Percentiles rank a stretch among this genome's conserved stretches.
Conservation (phyloP, 2,329 filamentous ascomycete genomes). For the Colletotrichum camelliae region DNA sequence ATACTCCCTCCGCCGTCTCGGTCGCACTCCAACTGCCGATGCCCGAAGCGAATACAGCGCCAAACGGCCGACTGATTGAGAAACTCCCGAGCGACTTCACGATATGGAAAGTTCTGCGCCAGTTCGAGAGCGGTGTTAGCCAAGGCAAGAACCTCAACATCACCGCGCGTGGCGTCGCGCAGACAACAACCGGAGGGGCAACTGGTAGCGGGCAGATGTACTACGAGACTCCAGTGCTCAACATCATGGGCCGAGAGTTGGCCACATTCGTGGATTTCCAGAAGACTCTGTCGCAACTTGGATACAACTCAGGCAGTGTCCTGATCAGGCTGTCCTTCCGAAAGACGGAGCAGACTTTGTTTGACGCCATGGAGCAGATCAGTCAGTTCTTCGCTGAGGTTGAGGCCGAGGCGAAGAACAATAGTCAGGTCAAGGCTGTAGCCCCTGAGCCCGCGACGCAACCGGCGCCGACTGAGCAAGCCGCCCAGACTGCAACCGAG, state of each 20-base stretch:
- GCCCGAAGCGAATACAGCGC: constrained; percentile 66
- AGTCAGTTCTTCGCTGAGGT: constrained; percentile 72
- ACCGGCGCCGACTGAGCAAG: constrained; percentile 14
- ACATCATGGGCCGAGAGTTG: constrained; percentile 82
- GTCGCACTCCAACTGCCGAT: constrained; percentile 87
- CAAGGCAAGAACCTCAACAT: constrained; percentile 73
- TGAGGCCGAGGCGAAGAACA: constrained; percentile 30
- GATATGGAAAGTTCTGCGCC: constrained; percentile 87
- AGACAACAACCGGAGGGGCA: constrained; percentile 57
- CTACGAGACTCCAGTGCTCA: constrained; percentile 86
- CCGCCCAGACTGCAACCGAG: neutral
- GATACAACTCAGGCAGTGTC: constrained; percentile 83
- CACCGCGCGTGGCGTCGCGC: constrained; percentile 80
- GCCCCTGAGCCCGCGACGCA: constrained; percentile 16
- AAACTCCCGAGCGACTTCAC: constrained; percentile 90
- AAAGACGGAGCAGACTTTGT: constrained; percentile 77
- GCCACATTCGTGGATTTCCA: constrained; percentile 82
- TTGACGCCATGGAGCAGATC: constrained; percentile 86
- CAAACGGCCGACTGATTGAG: constrained; percentile 74
- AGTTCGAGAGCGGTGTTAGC: constrained; percentile 80
- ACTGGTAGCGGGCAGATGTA: constrained; percentile 76
- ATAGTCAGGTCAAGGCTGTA: constrained; percentile 14
- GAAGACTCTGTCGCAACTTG: constrained; percentile 86
- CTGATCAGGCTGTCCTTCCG: constrained; percentile 80
- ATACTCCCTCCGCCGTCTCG: constrained; percentile 83